Conservation (phyloP, 2,329 filamentous ascomycete species). For the Alternaria postmessia region DNA sequence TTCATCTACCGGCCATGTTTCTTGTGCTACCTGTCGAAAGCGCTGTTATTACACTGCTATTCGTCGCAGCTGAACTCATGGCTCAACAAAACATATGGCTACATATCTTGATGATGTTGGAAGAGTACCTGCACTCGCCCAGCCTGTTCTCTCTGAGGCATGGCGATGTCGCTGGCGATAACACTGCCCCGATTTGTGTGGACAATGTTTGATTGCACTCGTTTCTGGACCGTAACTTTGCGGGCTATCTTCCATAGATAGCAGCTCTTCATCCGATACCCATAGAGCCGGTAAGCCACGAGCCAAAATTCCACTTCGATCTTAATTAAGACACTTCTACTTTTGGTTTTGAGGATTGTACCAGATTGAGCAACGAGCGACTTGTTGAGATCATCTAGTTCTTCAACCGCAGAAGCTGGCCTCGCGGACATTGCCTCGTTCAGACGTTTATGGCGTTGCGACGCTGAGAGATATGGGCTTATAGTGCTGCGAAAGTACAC, state of each 20-base stretch:
- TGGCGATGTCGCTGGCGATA: not conserved
- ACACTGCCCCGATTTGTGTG: not conserved
- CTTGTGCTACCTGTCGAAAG: not conserved
- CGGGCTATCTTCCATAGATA: not conserved
- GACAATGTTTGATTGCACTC: not conserved
- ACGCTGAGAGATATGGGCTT: not conserved
- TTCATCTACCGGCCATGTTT: not conserved
- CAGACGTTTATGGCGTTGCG: not conserved
- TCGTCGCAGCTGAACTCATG: too few relatives aligned
- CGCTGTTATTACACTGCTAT: not conserved
- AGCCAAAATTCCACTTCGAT: not conserved
- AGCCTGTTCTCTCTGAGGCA: not conserved
- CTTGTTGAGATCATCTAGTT: not conserved
- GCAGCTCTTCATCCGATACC: not conserved
- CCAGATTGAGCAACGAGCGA: not conserved
- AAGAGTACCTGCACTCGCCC: not conserved
- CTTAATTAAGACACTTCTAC: not conserved
- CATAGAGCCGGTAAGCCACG: constrained; percentile 5
- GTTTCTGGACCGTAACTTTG: not conserved
- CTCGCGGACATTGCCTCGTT: not conserved
- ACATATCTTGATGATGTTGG: not conserved
- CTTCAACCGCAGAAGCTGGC: not conserved
- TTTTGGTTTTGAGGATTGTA: not conserved
- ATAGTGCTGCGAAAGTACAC: not conserved
- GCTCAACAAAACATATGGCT: too few relatives aligned